These are phyloP conservation scores for Lentinus brumalis DNA, from an alignment of 768 basidiomycete species.

Conservation along the genomic window DNA sequence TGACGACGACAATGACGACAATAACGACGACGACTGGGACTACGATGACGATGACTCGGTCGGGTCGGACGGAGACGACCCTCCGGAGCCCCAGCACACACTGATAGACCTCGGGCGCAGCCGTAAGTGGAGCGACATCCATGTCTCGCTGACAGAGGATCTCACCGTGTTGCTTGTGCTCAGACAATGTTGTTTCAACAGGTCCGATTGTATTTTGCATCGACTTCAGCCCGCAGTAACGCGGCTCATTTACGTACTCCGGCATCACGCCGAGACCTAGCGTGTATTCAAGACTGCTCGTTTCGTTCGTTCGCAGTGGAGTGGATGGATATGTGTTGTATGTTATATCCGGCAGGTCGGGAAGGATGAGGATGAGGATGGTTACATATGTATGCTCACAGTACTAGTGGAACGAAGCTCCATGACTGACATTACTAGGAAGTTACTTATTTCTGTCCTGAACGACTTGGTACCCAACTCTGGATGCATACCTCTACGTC, in stretches of 20 bases:
- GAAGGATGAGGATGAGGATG: too few species aligned
- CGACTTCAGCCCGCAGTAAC: slow-evolving; percentile 16
- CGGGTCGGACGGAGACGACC: background rate
- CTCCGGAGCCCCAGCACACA: background rate
- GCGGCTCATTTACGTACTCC: background rate
- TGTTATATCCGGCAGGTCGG: too few species aligned
- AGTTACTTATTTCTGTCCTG: too few species aligned
- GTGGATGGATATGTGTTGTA: too few species aligned
- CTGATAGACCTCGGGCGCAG: background rate
- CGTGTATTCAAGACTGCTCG: too few species aligned
- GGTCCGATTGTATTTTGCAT: slow-evolving; percentile 18
- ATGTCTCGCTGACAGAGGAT: background rate
- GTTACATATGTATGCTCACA: too few species aligned
- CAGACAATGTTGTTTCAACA: background rate
- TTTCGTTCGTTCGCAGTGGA: too few species aligned
- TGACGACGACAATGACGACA: slow-evolving; percentile 3
- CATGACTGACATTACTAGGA: too few species aligned
- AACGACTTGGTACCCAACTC: too few species aligned
- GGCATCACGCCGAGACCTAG: background rate
- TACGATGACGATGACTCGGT: background rate
- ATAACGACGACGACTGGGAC: background rate
- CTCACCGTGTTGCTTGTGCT: background rate
- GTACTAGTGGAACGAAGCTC: too few species aligned
- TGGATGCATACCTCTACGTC: too few species aligned
- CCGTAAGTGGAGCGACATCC: background rate